Conservation (phyloP, 495 filamentous ascomycete species). For the Penicillium bovifimosum region DNA sequence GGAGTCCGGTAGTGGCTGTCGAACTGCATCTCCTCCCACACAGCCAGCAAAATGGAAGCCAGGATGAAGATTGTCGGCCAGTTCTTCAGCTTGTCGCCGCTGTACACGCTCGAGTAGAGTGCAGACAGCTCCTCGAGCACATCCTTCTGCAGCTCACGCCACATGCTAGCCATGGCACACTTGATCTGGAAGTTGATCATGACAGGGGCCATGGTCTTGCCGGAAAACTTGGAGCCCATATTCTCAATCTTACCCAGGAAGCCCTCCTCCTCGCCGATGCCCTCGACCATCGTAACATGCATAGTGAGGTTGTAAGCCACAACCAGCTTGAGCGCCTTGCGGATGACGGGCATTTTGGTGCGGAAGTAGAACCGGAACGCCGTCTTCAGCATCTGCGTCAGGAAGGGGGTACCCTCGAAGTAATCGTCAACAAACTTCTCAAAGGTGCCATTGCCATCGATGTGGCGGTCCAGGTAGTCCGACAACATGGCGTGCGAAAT, state of each 20-base stretch:
- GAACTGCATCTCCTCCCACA: conserved; percentile 98
- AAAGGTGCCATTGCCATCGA: conserved; percentile 70
- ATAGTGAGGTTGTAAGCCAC: conserved; percentile 89
- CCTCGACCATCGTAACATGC: conserved; percentile 88
- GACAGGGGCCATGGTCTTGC: conserved; percentile 84
- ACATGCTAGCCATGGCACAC: conserved; percentile 89
- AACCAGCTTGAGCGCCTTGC: conserved; percentile 85
- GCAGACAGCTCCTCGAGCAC: conserved; percentile 84
- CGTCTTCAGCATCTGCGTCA: conserved; percentile 91
- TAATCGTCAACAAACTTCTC: conserved; percentile 90
- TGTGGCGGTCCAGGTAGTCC: conserved; percentile 87
- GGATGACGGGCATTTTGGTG: conserved; percentile 75
- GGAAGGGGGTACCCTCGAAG: conserved; percentile 87
- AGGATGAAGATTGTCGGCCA: conserved; percentile 98
- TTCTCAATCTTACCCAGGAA: conserved; percentile 77
- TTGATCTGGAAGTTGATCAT: conserved; percentile 99
- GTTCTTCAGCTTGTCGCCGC: conserved; percentile 88
- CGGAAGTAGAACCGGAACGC: conserved; percentile 83
- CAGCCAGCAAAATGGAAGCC: conserved; percentile 78
- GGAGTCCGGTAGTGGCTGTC: conserved; percentile 89
- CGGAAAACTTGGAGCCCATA: conserved; percentile 69
- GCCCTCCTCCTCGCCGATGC: conserved; percentile 70
- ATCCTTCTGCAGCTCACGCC: conserved; percentile 92
- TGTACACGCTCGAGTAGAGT: conserved; percentile 90
- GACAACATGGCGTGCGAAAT: conserved; percentile 69